Evolutionary conservation across 306 rosid species (phyloP).

Genomic region (Luffa aegyptiaca): DNA sequence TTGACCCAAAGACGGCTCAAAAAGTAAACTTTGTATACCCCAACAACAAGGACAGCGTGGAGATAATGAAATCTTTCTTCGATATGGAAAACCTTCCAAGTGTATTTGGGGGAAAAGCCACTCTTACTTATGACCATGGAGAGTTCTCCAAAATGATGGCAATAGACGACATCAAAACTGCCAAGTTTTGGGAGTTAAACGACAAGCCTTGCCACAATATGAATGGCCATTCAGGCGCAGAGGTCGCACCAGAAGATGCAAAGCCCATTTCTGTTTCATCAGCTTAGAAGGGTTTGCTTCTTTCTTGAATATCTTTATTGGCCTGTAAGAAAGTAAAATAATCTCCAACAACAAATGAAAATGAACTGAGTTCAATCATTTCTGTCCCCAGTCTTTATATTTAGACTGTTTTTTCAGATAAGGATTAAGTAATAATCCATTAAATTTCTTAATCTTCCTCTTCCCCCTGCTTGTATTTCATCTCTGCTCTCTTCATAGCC

Average conservation of each 20-base stretch:
- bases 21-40: constrained; percentile 83
- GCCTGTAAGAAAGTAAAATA: neutral
- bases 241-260: constrained; percentile 37
- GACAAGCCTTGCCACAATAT: constrained; percentile 26
- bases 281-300: neutral
- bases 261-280: neutral
- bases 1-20: constrained; percentile 67
- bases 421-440: neutral
- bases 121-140: constrained; percentile 61
- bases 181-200: constrained; percentile 67
- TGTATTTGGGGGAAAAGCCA: constrained; percentile 79
- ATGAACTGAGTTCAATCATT: neutral
- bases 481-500: neutral
- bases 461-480: neutral
- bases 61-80: constrained; percentile 71
- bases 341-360: neutral
- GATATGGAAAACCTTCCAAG: constrained; percentile 71
- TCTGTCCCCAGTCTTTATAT: neutral
- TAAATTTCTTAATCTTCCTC: neutral
- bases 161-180: constrained; percentile 66
- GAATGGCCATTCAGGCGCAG: constrained; percentile 36
- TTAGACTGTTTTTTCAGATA: neutral
- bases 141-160: constrained; percentile 75
- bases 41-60: constrained; percentile 56
- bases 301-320: neutral